phyloP scores from a whole-genome alignment of 495 filamentous ascomycete genomes.

The Penicillium canariense region DNA sequence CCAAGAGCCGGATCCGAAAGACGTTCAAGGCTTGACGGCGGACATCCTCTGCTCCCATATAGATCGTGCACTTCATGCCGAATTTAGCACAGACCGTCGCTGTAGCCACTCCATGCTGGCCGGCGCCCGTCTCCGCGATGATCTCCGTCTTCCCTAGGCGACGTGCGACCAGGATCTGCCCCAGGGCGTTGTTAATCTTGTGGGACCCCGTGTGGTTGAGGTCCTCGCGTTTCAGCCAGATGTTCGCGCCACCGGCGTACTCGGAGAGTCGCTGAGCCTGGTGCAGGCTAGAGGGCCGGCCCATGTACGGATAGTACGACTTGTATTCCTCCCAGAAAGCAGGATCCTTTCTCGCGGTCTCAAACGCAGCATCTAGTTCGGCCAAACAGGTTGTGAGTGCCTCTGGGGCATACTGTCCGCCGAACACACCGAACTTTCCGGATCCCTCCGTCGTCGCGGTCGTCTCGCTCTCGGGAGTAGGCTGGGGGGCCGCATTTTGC shows the following conservation, averaged over 20 bases:
- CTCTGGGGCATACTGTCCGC: slow-evolving; percentile 96
- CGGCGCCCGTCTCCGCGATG: slow-evolving; percentile 93
- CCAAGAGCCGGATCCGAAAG: slow-evolving; percentile 90
- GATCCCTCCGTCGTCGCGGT: background rate
- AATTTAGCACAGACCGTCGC: slow-evolving; percentile 95
- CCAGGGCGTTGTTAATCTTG: slow-evolving; percentile 97
- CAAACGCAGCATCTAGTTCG: slow-evolving; percentile 86
- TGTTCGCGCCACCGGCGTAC: slow-evolving; percentile 83
- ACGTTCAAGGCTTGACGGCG: slow-evolving; percentile 91
- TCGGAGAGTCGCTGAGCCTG: slow-evolving; percentile 83
- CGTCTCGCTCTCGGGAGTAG: background rate
- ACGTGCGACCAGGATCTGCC: slow-evolving; percentile 80
- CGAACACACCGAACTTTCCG: slow-evolving; percentile 79
- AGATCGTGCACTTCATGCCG: slow-evolving; percentile 91
- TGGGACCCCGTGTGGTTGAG: slow-evolving; percentile 83
- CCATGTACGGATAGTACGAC: slow-evolving; percentile 96
- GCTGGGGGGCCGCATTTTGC: background rate
- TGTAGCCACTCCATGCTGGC: slow-evolving; percentile 94
- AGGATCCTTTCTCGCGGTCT: slow-evolving; percentile 77
- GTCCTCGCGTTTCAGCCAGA: slow-evolving; percentile 96
- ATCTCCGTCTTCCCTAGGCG: slow-evolving; percentile 89
- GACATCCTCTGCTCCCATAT: slow-evolving; percentile 96
- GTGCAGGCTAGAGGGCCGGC: slow-evolving; percentile 87
- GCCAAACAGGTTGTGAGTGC: slow-evolving; percentile 93
- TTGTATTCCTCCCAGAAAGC: slow-evolving; percentile 96